phyloP scores from a whole-genome alignment of 139 green algal species.

The Picochlorum sp. region DNA sequence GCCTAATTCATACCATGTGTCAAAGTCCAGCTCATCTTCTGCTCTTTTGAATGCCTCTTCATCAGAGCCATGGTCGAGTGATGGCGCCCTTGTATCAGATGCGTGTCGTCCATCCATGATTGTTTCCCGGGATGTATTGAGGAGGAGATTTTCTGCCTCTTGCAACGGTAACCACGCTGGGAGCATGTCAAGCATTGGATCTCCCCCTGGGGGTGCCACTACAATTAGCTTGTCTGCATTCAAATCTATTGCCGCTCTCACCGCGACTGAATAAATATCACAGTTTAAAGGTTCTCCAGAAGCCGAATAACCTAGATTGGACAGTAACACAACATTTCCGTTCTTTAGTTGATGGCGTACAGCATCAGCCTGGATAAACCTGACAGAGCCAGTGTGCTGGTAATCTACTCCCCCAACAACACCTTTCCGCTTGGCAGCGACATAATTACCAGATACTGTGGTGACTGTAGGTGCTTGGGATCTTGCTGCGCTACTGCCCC shows the following conservation, averaged over 20 bases:
- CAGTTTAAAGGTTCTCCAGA: slow-evolving; percentile 89
- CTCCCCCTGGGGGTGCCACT: slow-evolving; percentile 44
- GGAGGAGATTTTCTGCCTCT: slow-evolving; percentile 56
- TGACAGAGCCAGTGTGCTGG: slow-evolving; percentile 49
- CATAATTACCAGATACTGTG: slow-evolving; percentile 86
- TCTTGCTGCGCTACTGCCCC: slow-evolving; percentile 1
- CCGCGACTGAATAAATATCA: slow-evolving; percentile 47
- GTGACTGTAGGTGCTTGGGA: slow-evolving; percentile 33
- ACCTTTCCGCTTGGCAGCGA: slow-evolving; percentile 78
- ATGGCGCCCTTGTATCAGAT: neutral
- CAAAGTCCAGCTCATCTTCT: slow-evolving; percentile 16
- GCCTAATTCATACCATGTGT: slow-evolving; percentile 21
- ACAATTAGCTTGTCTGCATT: slow-evolving; percentile 90
- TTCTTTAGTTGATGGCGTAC: slow-evolving; percentile 71
- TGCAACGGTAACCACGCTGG: slow-evolving; percentile 69
- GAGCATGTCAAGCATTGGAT: slow-evolving; percentile 20
- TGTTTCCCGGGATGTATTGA: neutral
- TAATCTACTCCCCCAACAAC: slow-evolving; percentile 89
- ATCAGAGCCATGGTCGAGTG: neutral
- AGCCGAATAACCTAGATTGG: slow-evolving; percentile 59
- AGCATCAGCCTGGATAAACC: slow-evolving; percentile 61
- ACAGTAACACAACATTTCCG: slow-evolving; percentile 82
- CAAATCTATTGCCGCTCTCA: slow-evolving; percentile 47
- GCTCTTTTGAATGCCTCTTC: neutral
- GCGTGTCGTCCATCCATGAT: neutral